Base-by-base conservation (phyloP, 345 rosid species). In the Heritiera fomes region DNA sequence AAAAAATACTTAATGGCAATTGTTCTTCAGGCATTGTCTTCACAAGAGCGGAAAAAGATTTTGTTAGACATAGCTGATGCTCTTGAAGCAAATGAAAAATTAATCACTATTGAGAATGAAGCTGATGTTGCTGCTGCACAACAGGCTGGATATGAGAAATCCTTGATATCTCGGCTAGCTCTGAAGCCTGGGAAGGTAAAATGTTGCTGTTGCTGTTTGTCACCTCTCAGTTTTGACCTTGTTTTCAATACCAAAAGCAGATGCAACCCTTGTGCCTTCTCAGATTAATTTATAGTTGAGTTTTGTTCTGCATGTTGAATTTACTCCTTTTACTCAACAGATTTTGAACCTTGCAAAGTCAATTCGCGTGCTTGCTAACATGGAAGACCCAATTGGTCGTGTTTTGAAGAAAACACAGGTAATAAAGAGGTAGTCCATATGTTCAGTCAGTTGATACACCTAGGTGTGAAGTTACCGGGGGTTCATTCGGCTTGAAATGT, bases 381-480 rank as follows among this genome's bases (percentile, higher is more conserved):
- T 97, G 99, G 93, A 93, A 82, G 99, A 97, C 81, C 97, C 99
- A 73, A 90, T 93, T 56, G 97, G 99, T 60, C 86, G 75, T 77
- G 87, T 94, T 81, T 81, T 91, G 83, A 93, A 97, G 89, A 93
- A 85, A 91, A 93, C 94, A 9, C 87, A 97, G 98, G 99, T 97
- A 81, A 85, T 80, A n/a, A 56, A 81, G 79, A 71, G 30, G 38
- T 56, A 14, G 32, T 32, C 20, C 77, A 40, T 10, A 30, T 13
- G 12, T 59, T 20, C 64, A 9, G 47, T 66, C 49, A 30, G 71
- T 47, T 78, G 38, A 62, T 68, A 23, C 41, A 30, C 66, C n/a
- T 10, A 59, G 47, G 58, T 63, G 56, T 18, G 47, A 32, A 70
- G 18, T 63, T 23, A 9, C 43, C 7, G 67, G 66, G 68, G 65